A percentile compares a stretch with the other conserved stretches of the same genome.
phyloP scores from a whole-genome alignment of 1,284 basidiomycete species.

The Cutaneotrichosporon daszewskae region DNA sequence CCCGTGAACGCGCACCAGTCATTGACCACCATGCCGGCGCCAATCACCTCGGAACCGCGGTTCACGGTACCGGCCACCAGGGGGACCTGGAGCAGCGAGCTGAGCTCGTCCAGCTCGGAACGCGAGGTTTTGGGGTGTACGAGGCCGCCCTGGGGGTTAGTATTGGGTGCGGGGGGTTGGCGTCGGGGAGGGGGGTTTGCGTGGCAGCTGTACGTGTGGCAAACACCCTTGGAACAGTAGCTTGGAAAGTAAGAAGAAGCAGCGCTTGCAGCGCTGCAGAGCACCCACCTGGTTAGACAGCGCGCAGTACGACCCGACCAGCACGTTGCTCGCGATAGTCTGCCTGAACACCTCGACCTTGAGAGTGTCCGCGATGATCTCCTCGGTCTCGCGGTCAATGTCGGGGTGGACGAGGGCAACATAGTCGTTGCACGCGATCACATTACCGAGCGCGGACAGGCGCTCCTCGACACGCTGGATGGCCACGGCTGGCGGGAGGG shows the following conservation, averaged over 20 bases:
- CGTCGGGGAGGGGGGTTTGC: too few species aligned
- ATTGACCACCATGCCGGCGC: constrained; percentile 95
- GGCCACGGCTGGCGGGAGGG: constrained; percentile 84
- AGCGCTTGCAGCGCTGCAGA: too few species aligned
- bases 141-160: constrained; percentile 69
- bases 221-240: too few species aligned
- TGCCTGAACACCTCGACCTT: constrained; percentile 99
- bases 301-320: constrained; percentile 92
- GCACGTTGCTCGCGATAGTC: constrained; percentile 92
- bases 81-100: constrained; percentile 88
- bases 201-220: too few species aligned
- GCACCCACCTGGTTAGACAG: constrained; percentile 66
- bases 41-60: constrained; percentile 94
- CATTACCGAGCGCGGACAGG: constrained; percentile 92
- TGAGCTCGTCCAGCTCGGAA: constrained; percentile 96
- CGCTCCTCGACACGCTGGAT: constrained; percentile 97
- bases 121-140: constrained; percentile 96
- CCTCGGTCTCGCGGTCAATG: constrained; percentile 96
- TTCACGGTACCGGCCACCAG: constrained; percentile 97
- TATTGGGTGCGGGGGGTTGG: neutral
- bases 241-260: too few species aligned
- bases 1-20: constrained; percentile 99
- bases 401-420: constrained; percentile 97
- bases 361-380: constrained; percentile 98
- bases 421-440: constrained; percentile 97